Evolutionary conservation across 1,284 basidiomycete species (phyloP).

Genomic region (Pseudozyma hubeiensis): DNA sequence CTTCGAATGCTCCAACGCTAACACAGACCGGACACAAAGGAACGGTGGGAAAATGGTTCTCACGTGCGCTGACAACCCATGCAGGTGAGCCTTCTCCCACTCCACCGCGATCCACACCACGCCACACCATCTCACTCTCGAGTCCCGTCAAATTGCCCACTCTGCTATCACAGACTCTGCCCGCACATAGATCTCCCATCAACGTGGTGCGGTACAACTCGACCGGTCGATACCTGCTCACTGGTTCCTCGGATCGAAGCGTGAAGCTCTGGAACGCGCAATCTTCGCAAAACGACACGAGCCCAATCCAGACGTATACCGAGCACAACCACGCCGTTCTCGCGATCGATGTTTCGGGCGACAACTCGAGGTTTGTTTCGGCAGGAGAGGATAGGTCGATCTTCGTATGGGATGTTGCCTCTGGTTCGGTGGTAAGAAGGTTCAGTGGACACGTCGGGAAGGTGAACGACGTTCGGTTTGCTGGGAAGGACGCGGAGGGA

Average conservation of each 20-base stretch:
- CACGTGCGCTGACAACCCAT: constrained; percentile 25
- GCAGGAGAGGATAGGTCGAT: constrained; percentile 92
- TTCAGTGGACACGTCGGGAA: constrained; percentile 89
- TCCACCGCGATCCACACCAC: constrained; percentile 12
- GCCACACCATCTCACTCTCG: constrained; percentile 34
- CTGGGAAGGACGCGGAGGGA: constrained; percentile 37
- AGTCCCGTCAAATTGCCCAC: constrained; percentile 43
- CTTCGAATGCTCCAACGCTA: neutral
- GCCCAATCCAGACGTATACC: constrained; percentile 80
- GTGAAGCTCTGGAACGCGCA: constrained; percentile 89
- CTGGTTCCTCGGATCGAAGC: constrained; percentile 89
- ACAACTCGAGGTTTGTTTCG: constrained; percentile 92
- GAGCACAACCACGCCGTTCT: constrained; percentile 95
- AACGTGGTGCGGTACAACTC: constrained; percentile 69
- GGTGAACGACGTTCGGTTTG: constrained; percentile 87
- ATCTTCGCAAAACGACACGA: neutral
- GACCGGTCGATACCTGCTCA: constrained; percentile 83
- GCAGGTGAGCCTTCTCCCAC: constrained; percentile 24
- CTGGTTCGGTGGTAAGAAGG: constrained; percentile 82
- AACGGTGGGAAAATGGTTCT: constrained; percentile 25
- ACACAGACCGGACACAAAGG: neutral
- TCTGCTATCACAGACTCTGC: constrained; percentile 23
- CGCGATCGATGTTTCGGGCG: constrained; percentile 84
- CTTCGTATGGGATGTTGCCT: constrained; percentile 94
- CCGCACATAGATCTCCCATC: constrained; percentile 65